These are phyloP conservation scores for Pinus taeda DNA, from an alignment of 75 land plant species.

Conservation along the genomic window DNA sequence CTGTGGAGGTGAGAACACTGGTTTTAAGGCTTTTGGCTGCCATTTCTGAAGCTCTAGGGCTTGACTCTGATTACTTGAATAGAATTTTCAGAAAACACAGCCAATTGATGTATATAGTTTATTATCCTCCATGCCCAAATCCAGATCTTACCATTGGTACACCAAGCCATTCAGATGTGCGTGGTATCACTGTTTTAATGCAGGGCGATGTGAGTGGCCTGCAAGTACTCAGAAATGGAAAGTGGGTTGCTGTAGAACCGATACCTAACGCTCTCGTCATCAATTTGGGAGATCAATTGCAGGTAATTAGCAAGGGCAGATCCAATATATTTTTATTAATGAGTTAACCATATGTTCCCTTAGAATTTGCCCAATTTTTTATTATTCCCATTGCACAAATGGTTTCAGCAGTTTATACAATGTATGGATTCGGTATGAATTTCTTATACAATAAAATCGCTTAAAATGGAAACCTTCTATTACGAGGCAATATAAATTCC, in stretches of 20 bases:
- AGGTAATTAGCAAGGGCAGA: constrained; percentile 9
- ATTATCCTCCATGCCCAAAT: constrained; percentile 72
- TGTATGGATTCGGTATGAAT: too few species aligned
- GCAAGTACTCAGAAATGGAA: constrained; percentile 2
- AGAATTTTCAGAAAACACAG: constrained; percentile 38
- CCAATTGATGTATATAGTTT: constrained; percentile 50
- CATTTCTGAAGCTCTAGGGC: constrained; percentile 56
- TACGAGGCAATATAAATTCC: too few species aligned
- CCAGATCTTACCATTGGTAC: constrained; percentile 64
- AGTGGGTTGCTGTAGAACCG: constrained; percentile 11
- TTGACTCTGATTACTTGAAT: constrained; percentile 25
- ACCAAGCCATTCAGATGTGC: constrained; percentile 53
- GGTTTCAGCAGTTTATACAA: too few species aligned
- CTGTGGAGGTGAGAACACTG: constrained; percentile 22
- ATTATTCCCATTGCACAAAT: too few species aligned
- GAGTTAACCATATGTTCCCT: too few species aligned
- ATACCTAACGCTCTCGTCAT: constrained; percentile 1
- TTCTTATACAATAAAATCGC: too few species aligned
- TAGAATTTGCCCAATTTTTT: too few species aligned
- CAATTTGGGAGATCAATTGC: constrained; percentile 21
- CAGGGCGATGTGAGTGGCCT: constrained; percentile 46
- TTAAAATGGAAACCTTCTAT: too few species aligned
- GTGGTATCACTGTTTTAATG: constrained; percentile 52
- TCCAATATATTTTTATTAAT: too few species aligned
- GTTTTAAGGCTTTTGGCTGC: constrained; percentile 28